A percentile compares a stretch with the other conserved stretches of the same genome.
Evolutionary conservation across 2,329 filamentous ascomycete genomes (phyloP).

Genomic region (Sclerotinia nivalis): DNA sequence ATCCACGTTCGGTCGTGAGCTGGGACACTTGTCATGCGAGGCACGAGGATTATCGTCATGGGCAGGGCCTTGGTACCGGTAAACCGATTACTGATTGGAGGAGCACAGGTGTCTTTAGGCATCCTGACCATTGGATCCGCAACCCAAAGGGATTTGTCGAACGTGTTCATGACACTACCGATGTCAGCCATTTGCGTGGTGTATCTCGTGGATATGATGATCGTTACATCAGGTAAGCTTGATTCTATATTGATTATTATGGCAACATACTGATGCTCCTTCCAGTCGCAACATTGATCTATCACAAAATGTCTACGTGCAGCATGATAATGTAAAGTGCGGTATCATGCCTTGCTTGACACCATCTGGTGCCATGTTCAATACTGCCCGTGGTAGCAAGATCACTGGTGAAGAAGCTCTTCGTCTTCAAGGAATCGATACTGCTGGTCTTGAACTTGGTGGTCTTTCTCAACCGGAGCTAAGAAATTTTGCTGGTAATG

Average conservation of each 20-base stretch:
- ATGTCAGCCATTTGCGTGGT: conserved; percentile 59
- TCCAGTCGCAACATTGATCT: conserved; percentile 60
- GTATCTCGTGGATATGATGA: conserved; percentile 55
- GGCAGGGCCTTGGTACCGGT: conserved; percentile 50
- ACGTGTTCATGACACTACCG: conserved; percentile 66
- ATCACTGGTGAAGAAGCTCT: conserved; percentile 65
- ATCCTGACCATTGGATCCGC: conserved; percentile 55
- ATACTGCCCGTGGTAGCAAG: conserved; percentile 60
- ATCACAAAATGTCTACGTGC: conserved; percentile 71
- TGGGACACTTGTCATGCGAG: conserved; percentile 43
- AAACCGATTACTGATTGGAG: conserved; percentile 60
- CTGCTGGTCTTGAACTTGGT: conserved; percentile 62
- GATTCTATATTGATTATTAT: not conserved
- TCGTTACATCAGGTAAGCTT: conserved; percentile 55
- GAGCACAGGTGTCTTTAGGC: conserved; percentile 47
- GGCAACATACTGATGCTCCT: conserved; percentile 26
- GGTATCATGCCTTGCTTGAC: conserved; percentile 70
- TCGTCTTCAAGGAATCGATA: conserved; percentile 66
- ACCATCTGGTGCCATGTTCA: conserved; percentile 61
- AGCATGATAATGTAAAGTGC: conserved; percentile 47
- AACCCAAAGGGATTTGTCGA: conserved; percentile 51
- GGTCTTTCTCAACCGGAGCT: conserved; percentile 62
- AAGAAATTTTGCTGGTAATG: conserved; percentile 74
- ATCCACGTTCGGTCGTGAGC: conserved; percentile 39
- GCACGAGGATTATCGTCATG: conserved; percentile 57